These are phyloP conservation scores for Pythium chondricola DNA, from an alignment of 352 stramenopile species.

Conservation along the genomic window DNA sequence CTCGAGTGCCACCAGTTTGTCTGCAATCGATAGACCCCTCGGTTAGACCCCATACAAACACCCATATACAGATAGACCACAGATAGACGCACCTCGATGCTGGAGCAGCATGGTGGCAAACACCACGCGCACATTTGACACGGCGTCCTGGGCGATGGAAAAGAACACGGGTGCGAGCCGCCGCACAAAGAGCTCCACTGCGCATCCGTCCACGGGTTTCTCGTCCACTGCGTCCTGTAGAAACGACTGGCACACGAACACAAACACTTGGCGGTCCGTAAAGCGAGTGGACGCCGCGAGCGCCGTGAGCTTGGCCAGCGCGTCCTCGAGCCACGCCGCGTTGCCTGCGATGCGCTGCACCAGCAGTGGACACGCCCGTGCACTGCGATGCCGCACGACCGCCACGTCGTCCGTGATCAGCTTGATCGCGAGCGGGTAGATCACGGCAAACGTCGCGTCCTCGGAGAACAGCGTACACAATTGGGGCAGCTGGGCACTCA, in stretches of 20 bases:
- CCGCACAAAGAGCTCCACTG: constrained; percentile 36
- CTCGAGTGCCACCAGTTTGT: neutral
- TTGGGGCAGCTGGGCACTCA: constrained; percentile 69
- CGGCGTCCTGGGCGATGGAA: constrained; percentile 41
- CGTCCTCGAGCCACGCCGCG: constrained; percentile 34
- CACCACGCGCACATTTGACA: constrained; percentile 71
- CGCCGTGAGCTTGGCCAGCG: constrained; percentile 43
- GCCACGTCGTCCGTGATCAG: constrained; percentile 71
- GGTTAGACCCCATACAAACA: neutral
- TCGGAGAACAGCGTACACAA: constrained; percentile 67
- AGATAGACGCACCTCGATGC: constrained; percentile 31
- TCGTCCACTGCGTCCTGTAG: constrained; percentile 11
- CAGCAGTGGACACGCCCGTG: constrained; percentile 60
- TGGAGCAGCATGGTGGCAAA: constrained; percentile 41
- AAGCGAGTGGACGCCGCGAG: constrained; percentile 52
- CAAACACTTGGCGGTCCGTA: constrained; percentile 61
- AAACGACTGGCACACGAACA: constrained; percentile 60
- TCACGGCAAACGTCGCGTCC: constrained; percentile 63
- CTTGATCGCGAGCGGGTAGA: constrained; percentile 72
- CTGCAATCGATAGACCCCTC: too few species aligned
- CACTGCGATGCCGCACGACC: constrained; percentile 65
- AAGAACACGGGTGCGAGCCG: constrained; percentile 51
- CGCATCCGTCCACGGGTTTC: neutral
- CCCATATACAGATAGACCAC: neutral
- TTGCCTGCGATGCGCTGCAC: constrained; percentile 40